Conservation (phyloP, 306 rosid species). For the Glycine soja region DNA sequence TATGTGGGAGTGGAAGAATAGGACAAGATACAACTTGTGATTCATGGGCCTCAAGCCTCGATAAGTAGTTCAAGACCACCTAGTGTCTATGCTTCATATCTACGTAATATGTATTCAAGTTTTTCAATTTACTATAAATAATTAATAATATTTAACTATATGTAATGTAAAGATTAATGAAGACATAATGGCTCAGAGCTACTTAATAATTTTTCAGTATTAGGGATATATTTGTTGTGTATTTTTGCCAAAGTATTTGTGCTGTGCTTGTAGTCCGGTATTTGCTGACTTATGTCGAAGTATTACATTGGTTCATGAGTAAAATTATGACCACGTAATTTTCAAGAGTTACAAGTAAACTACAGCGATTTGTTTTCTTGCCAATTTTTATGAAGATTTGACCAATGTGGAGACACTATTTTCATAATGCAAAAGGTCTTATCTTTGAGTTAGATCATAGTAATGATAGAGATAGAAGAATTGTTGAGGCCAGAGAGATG, state of each 20-base stretch:
- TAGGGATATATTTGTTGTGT: not conserved
- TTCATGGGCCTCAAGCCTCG: not conserved
- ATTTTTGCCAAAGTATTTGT: not conserved
- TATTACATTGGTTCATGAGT: not conserved
- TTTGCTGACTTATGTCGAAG: not conserved
- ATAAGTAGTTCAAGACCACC: too few species aligned
- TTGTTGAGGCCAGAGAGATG: conserved; percentile 59
- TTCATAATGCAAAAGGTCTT: conserved; percentile 70
- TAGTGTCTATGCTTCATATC: too few species aligned
- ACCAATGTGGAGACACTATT: conserved; percentile 78
- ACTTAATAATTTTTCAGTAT: too few species aligned
- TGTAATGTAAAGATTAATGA: too few species aligned
- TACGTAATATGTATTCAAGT: too few species aligned
- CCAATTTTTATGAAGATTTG: conserved; percentile 56
- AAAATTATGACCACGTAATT: not conserved
- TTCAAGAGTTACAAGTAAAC: not conserved
- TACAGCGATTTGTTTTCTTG: not conserved
- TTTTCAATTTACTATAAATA: too few species aligned
- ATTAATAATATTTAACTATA: too few species aligned
- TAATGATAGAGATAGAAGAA: conserved; percentile 65
- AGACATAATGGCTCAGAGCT: too few species aligned
- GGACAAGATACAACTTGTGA: conserved; percentile 57
- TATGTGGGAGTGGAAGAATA: conserved; percentile 80
- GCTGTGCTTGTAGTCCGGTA: not conserved
- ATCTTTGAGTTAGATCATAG: conserved; percentile 63